A percentile compares a stretch with the other conserved stretches of the same genome.
Evolutionary conservation across 1,139 yeast genomes (phyloP).

Genomic region (Kurtzmaniella quercitrusa): DNA sequence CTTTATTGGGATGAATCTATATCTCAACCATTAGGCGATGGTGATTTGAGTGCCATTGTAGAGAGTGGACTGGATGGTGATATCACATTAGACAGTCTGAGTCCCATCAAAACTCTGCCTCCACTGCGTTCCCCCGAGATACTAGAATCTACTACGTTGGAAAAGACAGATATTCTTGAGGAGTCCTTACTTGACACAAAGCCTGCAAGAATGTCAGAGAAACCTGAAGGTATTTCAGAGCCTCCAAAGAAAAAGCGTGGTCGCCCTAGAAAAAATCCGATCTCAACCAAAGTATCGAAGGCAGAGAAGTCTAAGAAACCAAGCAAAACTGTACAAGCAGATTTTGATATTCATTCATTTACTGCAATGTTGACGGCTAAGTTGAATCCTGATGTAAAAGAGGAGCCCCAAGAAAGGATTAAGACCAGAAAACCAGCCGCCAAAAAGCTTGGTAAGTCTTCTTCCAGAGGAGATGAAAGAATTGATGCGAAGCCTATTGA

Average conservation of each 20-base stretch:
- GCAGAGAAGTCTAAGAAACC: background rate
- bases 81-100: conserved; percentile 8
- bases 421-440: background rate
- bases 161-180: background rate
- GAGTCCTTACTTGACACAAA: background rate
- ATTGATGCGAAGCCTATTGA: background rate
- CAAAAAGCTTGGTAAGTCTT: background rate
- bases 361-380: conserved; percentile 25
- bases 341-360: conserved; percentile 26
- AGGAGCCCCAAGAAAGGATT: conserved; percentile 1
- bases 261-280: conserved; percentile 6
- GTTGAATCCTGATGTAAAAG: conserved; percentile 10
- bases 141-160: background rate
- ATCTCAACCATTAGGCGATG: background rate
- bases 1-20: background rate
- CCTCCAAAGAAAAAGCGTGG: conserved; percentile 7
- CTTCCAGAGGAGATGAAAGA: conserved; percentile 4
- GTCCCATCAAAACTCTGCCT: conserved; percentile 9
- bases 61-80: conserved; percentile 4
- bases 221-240: background rate
- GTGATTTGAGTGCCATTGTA: background rate
- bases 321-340: no score
- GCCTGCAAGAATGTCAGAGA: background rate
- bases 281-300: background rate
- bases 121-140: conserved; percentile 4